Base-by-base conservation (phyloP, 23 red algal genomes). In the Pyropia haitanensis region DNA sequence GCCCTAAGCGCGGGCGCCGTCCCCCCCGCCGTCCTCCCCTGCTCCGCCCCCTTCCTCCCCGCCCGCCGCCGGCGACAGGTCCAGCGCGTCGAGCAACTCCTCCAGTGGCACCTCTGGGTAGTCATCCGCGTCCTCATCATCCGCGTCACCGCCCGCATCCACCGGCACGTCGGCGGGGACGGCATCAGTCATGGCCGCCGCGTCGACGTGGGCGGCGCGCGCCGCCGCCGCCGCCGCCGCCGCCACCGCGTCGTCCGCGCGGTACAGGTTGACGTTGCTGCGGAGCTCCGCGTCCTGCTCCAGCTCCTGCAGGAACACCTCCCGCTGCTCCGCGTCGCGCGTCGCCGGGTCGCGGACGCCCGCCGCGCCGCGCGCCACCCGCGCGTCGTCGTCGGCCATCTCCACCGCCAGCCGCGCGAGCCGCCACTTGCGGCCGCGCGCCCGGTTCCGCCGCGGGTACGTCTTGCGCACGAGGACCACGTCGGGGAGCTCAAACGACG, bases 231-330 rank as follows among this genome's bases (percentile, higher is more conserved):
- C 28, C n/a, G n/a, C n/a, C n/a, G 67, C 26, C 17, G 17, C 34
- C 18, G 49, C 14, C 63, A 28, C 22, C 51, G n/a, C 28, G 29
- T 61, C 50, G 18, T 22, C 13, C 51, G 66, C 90, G 31, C 68
- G 83, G 61, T 91, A 98, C 18, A 98, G 68, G 44, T 90, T 81
- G 27, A 98, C 71, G 14, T 54, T 54, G 14, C 82, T 18, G 5
- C 94, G 94, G 9, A 98, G 56, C 9, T 98, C 94, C 20, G 78
- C 48, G 53, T 98, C 94, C 64, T 98, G 94, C 49, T 98, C 94
- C 29, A 98, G 72, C 46, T 98, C 94, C 60, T 91, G 94, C 63
- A 98, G 54, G 29, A 98, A 98, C 55, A 77, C 76, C 71, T 98
- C 94, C 61, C 80, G 75, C 50, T 98, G 86, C 56, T 73, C 56